Conservation (phyloP, 306 rosid species). For the Cicer arietinum region DNA sequence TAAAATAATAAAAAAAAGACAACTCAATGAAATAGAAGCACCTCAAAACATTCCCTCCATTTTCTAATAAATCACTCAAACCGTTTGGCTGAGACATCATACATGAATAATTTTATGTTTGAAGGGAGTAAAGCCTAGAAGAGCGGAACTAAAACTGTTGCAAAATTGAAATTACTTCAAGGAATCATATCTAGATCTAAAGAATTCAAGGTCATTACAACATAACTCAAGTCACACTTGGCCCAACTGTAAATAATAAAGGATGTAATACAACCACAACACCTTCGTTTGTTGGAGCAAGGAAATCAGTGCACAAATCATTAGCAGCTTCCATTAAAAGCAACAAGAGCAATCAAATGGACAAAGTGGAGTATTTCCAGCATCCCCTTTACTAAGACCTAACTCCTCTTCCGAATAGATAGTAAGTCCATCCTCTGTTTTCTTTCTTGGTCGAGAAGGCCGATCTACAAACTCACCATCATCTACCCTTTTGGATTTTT, state of each 20-base stretch:
- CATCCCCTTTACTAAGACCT: conserved; percentile 59
- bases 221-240: conserved; percentile 21
- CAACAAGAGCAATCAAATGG: conserved; percentile 93
- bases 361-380: conserved; percentile 77
- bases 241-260: conserved; percentile 19
- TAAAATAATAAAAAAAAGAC: neutral
- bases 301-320: neutral
- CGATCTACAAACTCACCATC: conserved; percentile 47
- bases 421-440: conserved; percentile 62
- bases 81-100: neutral
- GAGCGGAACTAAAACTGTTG: neutral
- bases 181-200: conserved; percentile 25
- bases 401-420: conserved; percentile 77
- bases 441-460: conserved; percentile 55
- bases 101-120: conserved; percentile 32
- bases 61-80: conserved; percentile 23
- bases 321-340: conserved; percentile 53
- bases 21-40: neutral
- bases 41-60: neutral
- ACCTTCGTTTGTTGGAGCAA: neutral
- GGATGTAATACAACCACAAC: conserved; percentile 22
- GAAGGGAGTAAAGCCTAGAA: conserved; percentile 5
- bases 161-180: conserved; percentile 16
- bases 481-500: conserved; percentile 31
- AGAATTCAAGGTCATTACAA: conserved; percentile 23